These are phyloP conservation scores for Phytophthora macrochlamydospora DNA, from an alignment of 352 stramenopile genomes.

Conservation along the genomic window DNA sequence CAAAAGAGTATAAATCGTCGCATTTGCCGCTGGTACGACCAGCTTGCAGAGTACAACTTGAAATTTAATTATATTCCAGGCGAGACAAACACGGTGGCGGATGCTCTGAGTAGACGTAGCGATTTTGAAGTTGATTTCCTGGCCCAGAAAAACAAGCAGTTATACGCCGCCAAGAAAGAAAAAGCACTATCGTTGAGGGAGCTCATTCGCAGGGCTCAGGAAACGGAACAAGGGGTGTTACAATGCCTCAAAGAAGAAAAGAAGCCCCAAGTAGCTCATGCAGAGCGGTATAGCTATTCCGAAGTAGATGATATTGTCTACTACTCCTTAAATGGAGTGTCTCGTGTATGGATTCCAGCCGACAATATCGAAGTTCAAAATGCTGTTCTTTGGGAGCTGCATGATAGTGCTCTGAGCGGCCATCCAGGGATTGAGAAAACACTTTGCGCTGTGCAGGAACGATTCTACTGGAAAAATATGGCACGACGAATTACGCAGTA, in stretches of 20 bases:
- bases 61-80: conserved; percentile 7
- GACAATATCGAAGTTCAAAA: conserved; percentile 13
- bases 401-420: conserved; percentile 11
- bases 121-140: conserved; percentile 14
- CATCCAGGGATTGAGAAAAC: conserved; percentile 16
- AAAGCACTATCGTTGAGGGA: not conserved
- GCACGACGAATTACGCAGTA: conserved; percentile 1
- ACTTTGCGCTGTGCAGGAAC: not conserved
- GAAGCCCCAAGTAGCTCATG: not conserved
- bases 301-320: conserved; percentile 6
- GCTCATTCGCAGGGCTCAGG: conserved; percentile 12
- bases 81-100: conserved; percentile 10
- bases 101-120: conserved; percentile 1
- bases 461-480: conserved; percentile 15
- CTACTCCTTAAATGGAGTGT: not conserved
- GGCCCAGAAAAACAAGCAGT: not conserved
- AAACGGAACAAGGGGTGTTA: not conserved
- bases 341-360: conserved; percentile 7
- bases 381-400: conserved; percentile 11
- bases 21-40: conserved; percentile 10
- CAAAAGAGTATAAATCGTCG: conserved; percentile 12
- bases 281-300: conserved; percentile 10
- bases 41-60: conserved; percentile 3
- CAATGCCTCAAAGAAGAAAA: not conserved
- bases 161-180: not conserved